These are phyloP conservation scores for Wickerhamomyces ciferrii DNA, from an alignment of 805 yeast genomes.

Conservation along the genomic window DNA sequence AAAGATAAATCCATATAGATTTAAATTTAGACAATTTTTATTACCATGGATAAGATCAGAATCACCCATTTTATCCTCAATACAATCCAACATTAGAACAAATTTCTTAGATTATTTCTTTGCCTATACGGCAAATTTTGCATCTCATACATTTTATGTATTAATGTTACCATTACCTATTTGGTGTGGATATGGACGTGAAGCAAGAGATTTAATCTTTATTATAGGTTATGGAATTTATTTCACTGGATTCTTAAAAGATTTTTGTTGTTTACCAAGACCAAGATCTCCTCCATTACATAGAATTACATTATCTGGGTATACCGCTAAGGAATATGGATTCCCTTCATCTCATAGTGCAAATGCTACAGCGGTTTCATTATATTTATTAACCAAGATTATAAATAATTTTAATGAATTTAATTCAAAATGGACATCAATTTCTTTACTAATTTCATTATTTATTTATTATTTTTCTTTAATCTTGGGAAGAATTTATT, in stretches of 20 bases:
- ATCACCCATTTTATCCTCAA: slow-evolving; percentile 46
- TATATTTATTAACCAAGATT: slow-evolving; percentile 35
- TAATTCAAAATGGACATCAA: slow-evolving; percentile 3
- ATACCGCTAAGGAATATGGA: slow-evolving; percentile 91
- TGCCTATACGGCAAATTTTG: slow-evolving; percentile 83
- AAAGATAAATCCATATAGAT: slow-evolving; percentile 52
- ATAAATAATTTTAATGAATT: slow-evolving; percentile 7
- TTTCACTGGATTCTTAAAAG: slow-evolving; percentile 72
- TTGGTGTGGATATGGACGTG: slow-evolving; percentile 65
- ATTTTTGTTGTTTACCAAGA: slow-evolving; percentile 83
- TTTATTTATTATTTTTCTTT: slow-evolving; percentile 56
- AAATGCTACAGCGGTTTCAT: slow-evolving; percentile 80
- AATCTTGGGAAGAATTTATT: slow-evolving; percentile 78
- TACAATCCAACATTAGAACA: slow-evolving; percentile 50
- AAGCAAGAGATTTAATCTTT: slow-evolving; percentile 69
- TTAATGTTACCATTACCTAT: slow-evolving; percentile 78
- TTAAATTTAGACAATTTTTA: slow-evolving; percentile 43
- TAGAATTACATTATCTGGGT: slow-evolving; percentile 85
- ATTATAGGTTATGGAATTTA: slow-evolving; percentile 54
- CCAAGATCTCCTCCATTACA: slow-evolving; percentile 90
- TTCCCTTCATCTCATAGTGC: slow-evolving; percentile 95
- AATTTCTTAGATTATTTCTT: slow-evolving; percentile 65
- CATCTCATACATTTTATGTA: slow-evolving; percentile 92
- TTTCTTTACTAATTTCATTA: slow-evolving; percentile 15
- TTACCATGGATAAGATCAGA: slow-evolving; percentile 60